phyloP scores from a whole-genome alignment of 257 asterid genomes.

The Rauvolfia tetraphylla region DNA sequence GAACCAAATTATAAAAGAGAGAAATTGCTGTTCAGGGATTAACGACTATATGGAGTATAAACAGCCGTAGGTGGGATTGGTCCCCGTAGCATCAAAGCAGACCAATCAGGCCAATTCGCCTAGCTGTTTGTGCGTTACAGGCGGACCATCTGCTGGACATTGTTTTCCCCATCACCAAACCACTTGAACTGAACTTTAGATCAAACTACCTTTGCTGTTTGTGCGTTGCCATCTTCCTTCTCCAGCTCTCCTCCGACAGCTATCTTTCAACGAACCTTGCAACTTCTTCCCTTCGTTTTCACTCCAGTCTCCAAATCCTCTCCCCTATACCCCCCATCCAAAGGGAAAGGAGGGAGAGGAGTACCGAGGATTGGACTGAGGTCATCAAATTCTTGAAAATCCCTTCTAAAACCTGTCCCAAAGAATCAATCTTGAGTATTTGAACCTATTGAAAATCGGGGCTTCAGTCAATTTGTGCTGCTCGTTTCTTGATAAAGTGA shows the following conservation, averaged over 20 bases:
- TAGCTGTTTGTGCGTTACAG: too few relatives aligned
- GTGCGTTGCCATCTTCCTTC: background rate
- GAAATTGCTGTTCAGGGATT: too few relatives aligned
- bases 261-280: background rate
- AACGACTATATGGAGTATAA: too few relatives aligned
- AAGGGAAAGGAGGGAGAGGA: background rate
- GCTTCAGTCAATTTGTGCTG: background rate
- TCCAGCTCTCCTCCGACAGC: constrained; percentile 6
- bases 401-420: background rate
- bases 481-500: background rate
- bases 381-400: constrained; percentile 1
- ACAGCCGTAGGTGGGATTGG: too few relatives aligned
- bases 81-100: background rate
- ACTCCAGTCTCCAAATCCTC: background rate
- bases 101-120: background rate
- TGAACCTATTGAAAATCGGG: background rate
- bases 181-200: background rate
- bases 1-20: too few relatives aligned
- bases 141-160: too few relatives aligned
- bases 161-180: background rate
- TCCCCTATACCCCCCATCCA: background rate
- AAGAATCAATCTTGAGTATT: constrained; percentile 3
- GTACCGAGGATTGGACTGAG: background rate
- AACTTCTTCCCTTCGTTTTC: constrained; percentile 7
- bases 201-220: background rate